phyloP scores from a whole-genome alignment of 768 basidiomycete genomes.

The Scleroderma bovista region DNA sequence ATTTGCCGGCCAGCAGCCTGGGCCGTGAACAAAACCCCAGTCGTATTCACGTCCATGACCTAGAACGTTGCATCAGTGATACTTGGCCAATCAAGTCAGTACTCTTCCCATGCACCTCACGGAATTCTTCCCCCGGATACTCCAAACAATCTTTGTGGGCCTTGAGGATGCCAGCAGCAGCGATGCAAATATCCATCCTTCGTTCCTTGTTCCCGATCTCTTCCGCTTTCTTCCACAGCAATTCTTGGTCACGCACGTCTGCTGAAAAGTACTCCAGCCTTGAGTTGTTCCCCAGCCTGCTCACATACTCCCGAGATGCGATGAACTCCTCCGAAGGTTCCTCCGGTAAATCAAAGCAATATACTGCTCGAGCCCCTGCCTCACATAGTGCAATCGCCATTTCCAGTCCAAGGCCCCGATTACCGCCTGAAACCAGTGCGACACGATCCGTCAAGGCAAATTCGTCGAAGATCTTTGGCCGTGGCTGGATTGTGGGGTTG shows the following conservation, averaged over 20 bases:
- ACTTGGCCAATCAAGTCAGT: too few species aligned
- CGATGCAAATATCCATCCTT: conserved; percentile 73
- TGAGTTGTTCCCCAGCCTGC: conserved; percentile 40
- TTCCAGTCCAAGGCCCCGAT: conserved; percentile 76
- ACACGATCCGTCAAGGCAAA: conserved; percentile 55
- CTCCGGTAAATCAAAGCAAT: conserved; percentile 60
- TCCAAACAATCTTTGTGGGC: conserved; percentile 56
- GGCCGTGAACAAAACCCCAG: conserved; percentile 57
- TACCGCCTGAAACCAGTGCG: conserved; percentile 58
- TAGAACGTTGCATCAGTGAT: conserved; percentile 19
- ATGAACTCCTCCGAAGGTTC: conserved; percentile 54
- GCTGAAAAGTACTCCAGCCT: conserved; percentile 59
- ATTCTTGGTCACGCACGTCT: conserved; percentile 61
- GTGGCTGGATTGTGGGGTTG: conserved; percentile 29
- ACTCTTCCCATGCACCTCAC: conserved; percentile 38
- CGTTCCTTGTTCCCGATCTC: conserved; percentile 62
- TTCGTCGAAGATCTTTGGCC: conserved; percentile 53
- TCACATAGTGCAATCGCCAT: conserved; percentile 73
- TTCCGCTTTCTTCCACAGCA: conserved; percentile 51
- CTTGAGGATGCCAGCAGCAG: conserved; percentile 71
- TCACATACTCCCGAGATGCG: conserved; percentile 47
- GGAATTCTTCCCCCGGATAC: conserved; percentile 60
- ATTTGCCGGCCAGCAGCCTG: conserved; percentile 58
- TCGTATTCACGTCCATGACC: conserved; percentile 64
- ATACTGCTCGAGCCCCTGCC: conserved; percentile 63